These are phyloP conservation scores for Pascua guehoae DNA, from an alignment of 1,284 basidiomycete genomes.

Conservation along the genomic window DNA sequence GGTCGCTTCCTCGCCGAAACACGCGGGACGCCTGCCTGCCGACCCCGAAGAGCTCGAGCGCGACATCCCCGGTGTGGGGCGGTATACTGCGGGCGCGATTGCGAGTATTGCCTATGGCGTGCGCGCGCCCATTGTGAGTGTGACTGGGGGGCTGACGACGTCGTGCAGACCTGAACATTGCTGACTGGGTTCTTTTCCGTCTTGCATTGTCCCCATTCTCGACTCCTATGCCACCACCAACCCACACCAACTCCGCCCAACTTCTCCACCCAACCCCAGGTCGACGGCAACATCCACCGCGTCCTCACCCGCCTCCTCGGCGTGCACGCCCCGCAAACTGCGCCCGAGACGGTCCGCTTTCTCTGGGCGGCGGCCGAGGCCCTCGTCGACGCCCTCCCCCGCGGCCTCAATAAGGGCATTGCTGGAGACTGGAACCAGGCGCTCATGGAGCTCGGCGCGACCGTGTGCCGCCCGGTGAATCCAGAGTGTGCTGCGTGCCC, in stretches of 20 bases:
- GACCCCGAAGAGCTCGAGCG: conserved; percentile 77
- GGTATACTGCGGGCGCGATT: conserved; percentile 80
- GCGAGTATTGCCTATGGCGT: conserved; percentile 85
- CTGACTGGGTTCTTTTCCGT: no score
- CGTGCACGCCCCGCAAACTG: conserved; percentile 72
- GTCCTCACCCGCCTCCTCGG: conserved; percentile 76
- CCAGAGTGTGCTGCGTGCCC: conserved; percentile 74
- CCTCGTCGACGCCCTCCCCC: conserved; percentile 58
- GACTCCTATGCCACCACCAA: not conserved
- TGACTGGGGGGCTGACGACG: not conserved
- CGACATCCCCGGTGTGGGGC: conserved; percentile 81
- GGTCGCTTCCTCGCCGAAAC: conserved; percentile 52
- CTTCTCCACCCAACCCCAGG: conserved; percentile 50
- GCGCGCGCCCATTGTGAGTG: conserved; percentile 73
- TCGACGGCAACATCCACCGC: conserved; percentile 88
- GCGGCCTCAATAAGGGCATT: conserved; percentile 31
- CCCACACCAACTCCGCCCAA: no score
- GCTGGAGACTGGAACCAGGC: conserved; percentile 80
- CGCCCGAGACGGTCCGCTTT: conserved; percentile 69
- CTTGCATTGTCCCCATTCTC: not conserved
- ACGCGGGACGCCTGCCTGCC: conserved; percentile 60
- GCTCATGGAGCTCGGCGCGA: conserved; percentile 67
- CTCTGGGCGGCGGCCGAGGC: conserved; percentile 74
- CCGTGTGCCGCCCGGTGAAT: conserved; percentile 77
- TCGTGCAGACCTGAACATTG: not conserved